Conservation (phyloP, 2,329 filamentous ascomycete species). For the Colletotrichum shisoi region DNA sequence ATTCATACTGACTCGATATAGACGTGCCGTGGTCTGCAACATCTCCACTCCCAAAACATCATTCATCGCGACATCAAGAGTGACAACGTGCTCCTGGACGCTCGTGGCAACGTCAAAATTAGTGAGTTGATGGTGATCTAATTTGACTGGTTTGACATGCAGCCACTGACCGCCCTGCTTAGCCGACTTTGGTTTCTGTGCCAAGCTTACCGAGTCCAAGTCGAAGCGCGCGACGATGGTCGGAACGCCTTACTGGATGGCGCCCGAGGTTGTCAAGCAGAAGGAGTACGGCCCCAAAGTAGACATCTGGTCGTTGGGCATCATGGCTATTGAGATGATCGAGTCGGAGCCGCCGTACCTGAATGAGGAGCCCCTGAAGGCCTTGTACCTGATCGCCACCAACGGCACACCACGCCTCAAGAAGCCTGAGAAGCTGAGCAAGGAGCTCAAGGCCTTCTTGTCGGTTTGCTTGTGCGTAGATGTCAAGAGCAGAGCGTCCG, state of each 20-base stretch:
- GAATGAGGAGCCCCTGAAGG: constrained; percentile 97
- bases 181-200: constrained; percentile 99
- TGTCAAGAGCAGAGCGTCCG: constrained; percentile 91
- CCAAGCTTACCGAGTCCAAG: constrained; percentile 95
- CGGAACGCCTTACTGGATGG: constrained; percentile 99
- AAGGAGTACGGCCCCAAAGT: constrained; percentile 99
- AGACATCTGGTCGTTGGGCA: constrained; percentile 97
- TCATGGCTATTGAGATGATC: constrained; percentile 99
- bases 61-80: constrained; percentile 99
- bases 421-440: constrained; percentile 97
- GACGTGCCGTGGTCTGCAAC: constrained; percentile 94
- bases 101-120: constrained; percentile 95
- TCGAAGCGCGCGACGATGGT: constrained; percentile 99
- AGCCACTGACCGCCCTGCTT: constrained; percentile 47
- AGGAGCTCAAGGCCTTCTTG: constrained; percentile 96
- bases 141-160: not conserved
- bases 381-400: constrained; percentile 95
- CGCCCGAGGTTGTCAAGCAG: constrained; percentile 97
- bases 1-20: constrained; percentile 52
- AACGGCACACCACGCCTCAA: constrained; percentile 96
- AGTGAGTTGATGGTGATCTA: constrained; percentile 67
- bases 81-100: constrained; percentile 95
- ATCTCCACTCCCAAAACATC: constrained; percentile 94
- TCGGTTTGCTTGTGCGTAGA: constrained; percentile 97
- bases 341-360: constrained; percentile 97